phyloP scores from a whole-genome alignment of 108 stramenopile species.

The Skeletonema costatum region DNA sequence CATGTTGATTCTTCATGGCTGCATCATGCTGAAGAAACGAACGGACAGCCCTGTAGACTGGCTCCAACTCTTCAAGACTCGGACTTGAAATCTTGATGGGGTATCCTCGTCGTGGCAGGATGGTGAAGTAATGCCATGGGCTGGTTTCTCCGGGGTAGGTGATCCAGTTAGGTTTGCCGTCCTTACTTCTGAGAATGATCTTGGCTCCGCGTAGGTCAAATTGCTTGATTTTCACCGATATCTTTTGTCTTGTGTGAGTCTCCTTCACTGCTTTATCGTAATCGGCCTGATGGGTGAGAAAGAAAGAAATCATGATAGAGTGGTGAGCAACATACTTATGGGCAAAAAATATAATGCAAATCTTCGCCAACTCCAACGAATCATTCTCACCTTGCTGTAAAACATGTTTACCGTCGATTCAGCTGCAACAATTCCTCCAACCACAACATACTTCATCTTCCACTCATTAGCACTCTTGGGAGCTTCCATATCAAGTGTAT shows the following conservation, averaged over 20 bases:
- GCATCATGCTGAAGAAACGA: conserved; percentile 24
- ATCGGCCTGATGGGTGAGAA: conserved; percentile 4
- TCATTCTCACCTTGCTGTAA: conserved; percentile 25
- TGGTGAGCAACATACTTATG: background rate
- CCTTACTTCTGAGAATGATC: conserved; percentile 23
- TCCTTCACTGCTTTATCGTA: conserved; percentile 50
- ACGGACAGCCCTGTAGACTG: conserved; percentile 22
- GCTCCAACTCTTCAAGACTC: conserved; percentile 24
- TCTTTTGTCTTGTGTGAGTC: conserved; percentile 11
- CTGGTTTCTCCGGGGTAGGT: conserved; percentile 18
- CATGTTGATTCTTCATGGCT: conserved; percentile 15
- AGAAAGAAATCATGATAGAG: background rate
- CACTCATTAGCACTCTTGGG: conserved; percentile 24
- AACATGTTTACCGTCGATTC: conserved; percentile 45
- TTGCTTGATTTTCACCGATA: conserved; percentile 51
- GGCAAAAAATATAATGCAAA: no score
- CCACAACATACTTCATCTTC: conserved; percentile 51
- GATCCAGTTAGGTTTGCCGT: conserved; percentile 13
- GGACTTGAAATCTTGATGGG: conserved; percentile 41
- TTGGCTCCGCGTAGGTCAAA: conserved; percentile 32
- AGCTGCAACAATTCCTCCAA: conserved; percentile 40
- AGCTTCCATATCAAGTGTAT: conserved; percentile 25
- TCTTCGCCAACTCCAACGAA: background rate
- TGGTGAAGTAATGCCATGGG: conserved; percentile 33
- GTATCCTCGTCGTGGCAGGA: conserved; percentile 17